Evolutionary conservation across 495 filamentous ascomycete species (phyloP).

Genomic region (Penicillium paxilli): DNA sequence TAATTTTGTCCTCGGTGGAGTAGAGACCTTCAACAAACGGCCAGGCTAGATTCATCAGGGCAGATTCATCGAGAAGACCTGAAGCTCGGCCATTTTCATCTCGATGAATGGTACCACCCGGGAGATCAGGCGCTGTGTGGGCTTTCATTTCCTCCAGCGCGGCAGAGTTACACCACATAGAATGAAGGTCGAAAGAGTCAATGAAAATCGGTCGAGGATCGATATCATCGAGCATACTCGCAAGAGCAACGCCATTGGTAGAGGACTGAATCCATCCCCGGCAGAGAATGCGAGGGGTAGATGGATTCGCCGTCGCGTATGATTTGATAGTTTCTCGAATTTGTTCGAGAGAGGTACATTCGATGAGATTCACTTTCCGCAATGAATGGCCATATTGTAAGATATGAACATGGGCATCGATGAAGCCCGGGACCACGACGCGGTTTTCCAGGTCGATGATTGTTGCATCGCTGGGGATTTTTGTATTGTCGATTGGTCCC

Average conservation of each 20-base stretch:
- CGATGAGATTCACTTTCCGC: constrained; percentile 54
- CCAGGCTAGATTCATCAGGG: constrained; percentile 57
- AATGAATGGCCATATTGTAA: constrained; percentile 60
- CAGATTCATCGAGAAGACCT: constrained; percentile 60
- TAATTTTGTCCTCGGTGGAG: constrained; percentile 52
- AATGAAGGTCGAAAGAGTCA: constrained; percentile 63
- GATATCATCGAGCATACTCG: constrained; percentile 54
- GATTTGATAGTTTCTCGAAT: constrained; percentile 51
- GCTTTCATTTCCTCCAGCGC: constrained; percentile 54
- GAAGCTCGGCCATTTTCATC: constrained; percentile 51
- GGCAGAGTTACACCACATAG: constrained; percentile 60
- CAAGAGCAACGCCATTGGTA: constrained; percentile 50
- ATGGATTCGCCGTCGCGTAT: constrained; percentile 51
- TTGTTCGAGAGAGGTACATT: constrained; percentile 53
- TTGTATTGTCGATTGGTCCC: constrained; percentile 37
- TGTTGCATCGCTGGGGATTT: constrained; percentile 28
- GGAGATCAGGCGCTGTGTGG: constrained; percentile 46
- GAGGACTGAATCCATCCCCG: constrained; percentile 63
- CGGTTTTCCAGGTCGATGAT: constrained; percentile 45
- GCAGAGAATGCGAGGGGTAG: constrained; percentile 51
- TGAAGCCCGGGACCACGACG: constrained; percentile 61
- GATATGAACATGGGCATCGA: constrained; percentile 66
- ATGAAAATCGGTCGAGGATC: constrained; percentile 58
- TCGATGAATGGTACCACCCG: constrained; percentile 57
- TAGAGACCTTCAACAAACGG: constrained; percentile 55